Conservation (phyloP, 2,329 filamentous ascomycete genomes). For the Botryotinia globosa region DNA sequence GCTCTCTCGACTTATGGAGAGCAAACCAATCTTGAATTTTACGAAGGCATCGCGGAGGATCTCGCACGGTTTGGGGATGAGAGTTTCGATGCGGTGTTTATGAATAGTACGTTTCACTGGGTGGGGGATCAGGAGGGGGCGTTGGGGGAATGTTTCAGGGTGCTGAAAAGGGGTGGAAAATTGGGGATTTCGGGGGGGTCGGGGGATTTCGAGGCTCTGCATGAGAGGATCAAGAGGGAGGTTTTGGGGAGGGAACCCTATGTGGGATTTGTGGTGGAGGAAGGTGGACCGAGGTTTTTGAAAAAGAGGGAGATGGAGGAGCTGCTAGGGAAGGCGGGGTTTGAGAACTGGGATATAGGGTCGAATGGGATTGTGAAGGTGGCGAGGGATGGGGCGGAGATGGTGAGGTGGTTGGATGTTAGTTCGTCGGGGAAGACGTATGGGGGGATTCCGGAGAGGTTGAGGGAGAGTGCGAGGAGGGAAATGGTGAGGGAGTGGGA, state of each 20-base stretch:
- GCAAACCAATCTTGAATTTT: slow-evolving; percentile 13
- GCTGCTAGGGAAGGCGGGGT: slow-evolving; percentile 10
- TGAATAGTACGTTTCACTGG: slow-evolving; percentile 25
- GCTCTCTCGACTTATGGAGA: background rate
- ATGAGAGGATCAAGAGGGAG: slow-evolving; percentile 24
- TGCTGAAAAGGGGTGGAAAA: slow-evolving; percentile 19
- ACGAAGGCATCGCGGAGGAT: slow-evolving; percentile 19
- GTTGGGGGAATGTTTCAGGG: slow-evolving; percentile 18
- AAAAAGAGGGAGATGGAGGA: slow-evolving; percentile 13
- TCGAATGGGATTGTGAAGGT: slow-evolving; percentile 21
- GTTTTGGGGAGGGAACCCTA: slow-evolving; percentile 23
- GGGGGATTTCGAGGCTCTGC: slow-evolving; percentile 21
- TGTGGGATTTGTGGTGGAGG: slow-evolving; percentile 10
- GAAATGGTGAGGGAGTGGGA: slow-evolving; percentile 24
- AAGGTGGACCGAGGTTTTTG: slow-evolving; percentile 14
- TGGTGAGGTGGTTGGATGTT: slow-evolving; percentile 22
- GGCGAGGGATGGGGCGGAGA: slow-evolving; percentile 18
- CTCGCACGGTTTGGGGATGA: slow-evolving; percentile 11
- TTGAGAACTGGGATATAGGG: slow-evolving; percentile 10
- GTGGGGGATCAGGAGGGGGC: slow-evolving; percentile 19
- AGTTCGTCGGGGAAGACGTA: slow-evolving; percentile 23
- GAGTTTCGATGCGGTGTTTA: slow-evolving; percentile 22
- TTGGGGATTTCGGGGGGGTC: slow-evolving; percentile 25
- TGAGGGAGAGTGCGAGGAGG: slow-evolving; percentile 17
- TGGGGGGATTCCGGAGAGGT: slow-evolving; percentile 19